These are phyloP conservation scores for Entrophospora sp. DNA, from an alignment of 192 early-diverging fungal genomes.

Conservation along the genomic window DNA sequence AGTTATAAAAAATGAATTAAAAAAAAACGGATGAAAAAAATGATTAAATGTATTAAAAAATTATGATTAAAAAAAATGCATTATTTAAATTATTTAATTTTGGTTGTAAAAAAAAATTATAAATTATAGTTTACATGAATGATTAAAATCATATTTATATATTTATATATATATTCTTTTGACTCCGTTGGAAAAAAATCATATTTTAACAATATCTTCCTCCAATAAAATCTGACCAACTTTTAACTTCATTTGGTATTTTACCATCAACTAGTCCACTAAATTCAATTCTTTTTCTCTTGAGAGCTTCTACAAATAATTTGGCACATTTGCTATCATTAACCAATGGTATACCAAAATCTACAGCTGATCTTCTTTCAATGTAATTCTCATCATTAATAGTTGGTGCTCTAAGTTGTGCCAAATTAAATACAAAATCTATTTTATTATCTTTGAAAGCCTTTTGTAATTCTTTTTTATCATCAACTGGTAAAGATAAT, in stretches of 20 bases:
- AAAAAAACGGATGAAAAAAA: no score
- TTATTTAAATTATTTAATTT: no score
- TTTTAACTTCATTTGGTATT: conserved; percentile 57
- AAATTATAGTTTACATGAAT: no score
- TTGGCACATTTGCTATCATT: conserved; percentile 92
- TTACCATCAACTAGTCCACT: conserved; percentile 25
- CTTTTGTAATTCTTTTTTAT: conserved; percentile 50
- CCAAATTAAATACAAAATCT: conserved; percentile 65
- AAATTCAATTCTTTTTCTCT: conserved; percentile 34
- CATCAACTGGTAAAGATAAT: conserved; percentile 37
- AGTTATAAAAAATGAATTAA: no score
- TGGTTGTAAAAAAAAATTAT: no score
- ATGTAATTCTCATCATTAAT: conserved; percentile 62
- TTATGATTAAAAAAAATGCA: no score
- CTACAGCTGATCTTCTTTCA: conserved; percentile 88
- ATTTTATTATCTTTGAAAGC: conserved; percentile 51
- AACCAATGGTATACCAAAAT: conserved; percentile 91
- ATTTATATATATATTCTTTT: no score
- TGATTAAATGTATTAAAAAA: no score
- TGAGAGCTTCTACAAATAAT: conserved; percentile 82
- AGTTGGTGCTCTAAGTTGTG: conserved; percentile 53
- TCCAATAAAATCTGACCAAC: conserved; percentile 61
- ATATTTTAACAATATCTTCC: conserved; percentile 29
- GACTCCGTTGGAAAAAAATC: no score
- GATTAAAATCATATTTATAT: no score